Evolutionary conservation across 306 rosid genomes (phyloP), one percentile per base, ranked within the genome.

Genomic region (Trifolium fragiferum): DNA sequence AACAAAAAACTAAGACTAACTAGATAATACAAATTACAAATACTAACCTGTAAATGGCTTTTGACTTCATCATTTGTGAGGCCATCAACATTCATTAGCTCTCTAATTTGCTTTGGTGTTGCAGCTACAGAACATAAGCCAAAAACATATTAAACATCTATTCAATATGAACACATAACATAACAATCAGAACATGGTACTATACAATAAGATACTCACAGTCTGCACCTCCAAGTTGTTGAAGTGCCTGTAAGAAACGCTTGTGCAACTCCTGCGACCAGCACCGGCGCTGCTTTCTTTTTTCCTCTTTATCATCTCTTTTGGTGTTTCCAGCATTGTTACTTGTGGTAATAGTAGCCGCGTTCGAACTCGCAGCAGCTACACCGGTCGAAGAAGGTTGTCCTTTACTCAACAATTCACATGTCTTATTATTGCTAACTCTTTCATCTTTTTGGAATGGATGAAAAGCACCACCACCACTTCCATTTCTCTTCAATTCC

Each of bases 61-160:
- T 94, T 94, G 61, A 94, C 98, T 86, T 94, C 98, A 72, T 91
- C 98, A 55, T 94, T 94, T n/a, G 98, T 94, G 43, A 94, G 94
- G 47, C 97, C 95, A 78, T 90, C 96, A 41, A 91, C 92, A 80
- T 91, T 91, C 98, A 94, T 90, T 14, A 86, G 73, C 61, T 91
- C 98, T 57, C 95, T 90, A 37, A 94, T 94, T 81, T 94, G 98
- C 82, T 91, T 94, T 15, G 98, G 98, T 14, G 98, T 94, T n/a
- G 97, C 98, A 74, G 78, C 98, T 94, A 79, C 72, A 82, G 59
- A 79, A 74, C 70, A 80, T 51, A 79, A 74, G 11, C 49, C 67
- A 78, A 64, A 12, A 70, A 57, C 7, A 49, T 12, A 38, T 11
- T 5, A 25, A 46, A 70, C 25, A 66, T 75, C 66, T 75, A 70